Evolutionary conservation across 1,284 basidiomycete genomes (phyloP).

Genomic region (Puccinia polysora): DNA sequence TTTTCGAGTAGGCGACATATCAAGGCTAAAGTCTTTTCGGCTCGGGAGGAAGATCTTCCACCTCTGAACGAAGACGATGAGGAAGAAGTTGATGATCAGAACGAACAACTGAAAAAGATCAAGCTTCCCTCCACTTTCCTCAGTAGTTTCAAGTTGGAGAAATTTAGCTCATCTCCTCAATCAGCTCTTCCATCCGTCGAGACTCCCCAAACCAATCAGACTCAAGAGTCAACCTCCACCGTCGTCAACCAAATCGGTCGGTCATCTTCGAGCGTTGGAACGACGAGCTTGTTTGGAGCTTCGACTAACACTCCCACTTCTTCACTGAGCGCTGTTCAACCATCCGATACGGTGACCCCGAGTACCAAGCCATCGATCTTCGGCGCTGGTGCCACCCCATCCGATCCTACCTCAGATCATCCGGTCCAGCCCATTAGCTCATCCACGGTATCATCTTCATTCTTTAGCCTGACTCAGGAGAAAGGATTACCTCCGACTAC

Average conservation of each 20-base stretch:
- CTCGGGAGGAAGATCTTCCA: constrained; percentile 48
- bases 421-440: neutral
- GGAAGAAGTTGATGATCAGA: constrained; percentile 45
- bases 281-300: constrained; percentile 7
- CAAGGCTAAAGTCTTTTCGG: constrained; percentile 46
- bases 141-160: constrained; percentile 34
- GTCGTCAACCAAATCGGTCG: neutral
- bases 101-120: constrained; percentile 44
- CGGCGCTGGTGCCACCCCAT: neutral
- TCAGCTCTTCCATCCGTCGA: neutral
- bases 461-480: constrained; percentile 3
- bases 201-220: neutral
- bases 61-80: constrained; percentile 46
- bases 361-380: neutral
- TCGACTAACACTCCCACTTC: neutral
- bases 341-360: too few relatives aligned
- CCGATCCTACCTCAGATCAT: too few relatives aligned
- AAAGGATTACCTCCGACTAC: neutral
- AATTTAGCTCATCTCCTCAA: constrained; percentile 12
- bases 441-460: neutral
- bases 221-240: neutral
- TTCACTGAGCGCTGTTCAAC: too few relatives aligned
- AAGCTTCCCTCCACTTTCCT: constrained; percentile 28
- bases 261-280: neutral
- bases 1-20: constrained; percentile 46